Conservation (phyloP, 2,329 filamentous ascomycete species). For the Teratosphaeria viscida region DNA sequence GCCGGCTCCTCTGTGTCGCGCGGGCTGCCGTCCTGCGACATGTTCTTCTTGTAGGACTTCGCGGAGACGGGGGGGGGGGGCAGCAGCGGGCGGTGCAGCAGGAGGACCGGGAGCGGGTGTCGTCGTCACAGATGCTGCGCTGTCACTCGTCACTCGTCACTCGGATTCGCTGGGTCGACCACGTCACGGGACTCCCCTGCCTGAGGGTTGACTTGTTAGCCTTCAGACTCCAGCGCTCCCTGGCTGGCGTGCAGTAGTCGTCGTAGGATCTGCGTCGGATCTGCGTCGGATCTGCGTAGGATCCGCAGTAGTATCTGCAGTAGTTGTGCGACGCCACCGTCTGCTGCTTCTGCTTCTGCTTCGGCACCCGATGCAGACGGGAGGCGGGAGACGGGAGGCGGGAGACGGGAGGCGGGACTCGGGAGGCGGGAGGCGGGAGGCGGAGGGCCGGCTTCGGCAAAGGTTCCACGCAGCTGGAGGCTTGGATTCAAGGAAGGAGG, state of each 20-base stretch:
- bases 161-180: conserved; percentile 16
- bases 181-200: conserved; percentile 16
- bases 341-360: conserved; percentile 1
- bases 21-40: conserved; percentile 61
- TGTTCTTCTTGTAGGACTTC: conserved; percentile 50
- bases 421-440: neutral
- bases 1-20: conserved; percentile 64
- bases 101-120: too few relatives aligned
- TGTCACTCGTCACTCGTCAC: conserved; percentile 6
- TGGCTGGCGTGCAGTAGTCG: too few relatives aligned
- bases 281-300: too few relatives aligned
- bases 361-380: conserved; percentile 2
- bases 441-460: conserved; percentile 4
- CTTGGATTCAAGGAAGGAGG: neutral
- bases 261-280: too few relatives aligned
- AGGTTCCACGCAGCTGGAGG: neutral
- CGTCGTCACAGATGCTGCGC: conserved; percentile 8
- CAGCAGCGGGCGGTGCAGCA: conserved; percentile 3
- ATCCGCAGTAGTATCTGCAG: neutral
- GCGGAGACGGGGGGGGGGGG: conserved; percentile 6
- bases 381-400: too few relatives aligned
- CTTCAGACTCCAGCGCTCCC: neutral
- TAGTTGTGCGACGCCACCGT: conserved; percentile 6
- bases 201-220: conserved; percentile 4
- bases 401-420: neutral